Base-by-base conservation (phyloP, 2,329 filamentous ascomycete species). In the Phialophora chinensis region DNA sequence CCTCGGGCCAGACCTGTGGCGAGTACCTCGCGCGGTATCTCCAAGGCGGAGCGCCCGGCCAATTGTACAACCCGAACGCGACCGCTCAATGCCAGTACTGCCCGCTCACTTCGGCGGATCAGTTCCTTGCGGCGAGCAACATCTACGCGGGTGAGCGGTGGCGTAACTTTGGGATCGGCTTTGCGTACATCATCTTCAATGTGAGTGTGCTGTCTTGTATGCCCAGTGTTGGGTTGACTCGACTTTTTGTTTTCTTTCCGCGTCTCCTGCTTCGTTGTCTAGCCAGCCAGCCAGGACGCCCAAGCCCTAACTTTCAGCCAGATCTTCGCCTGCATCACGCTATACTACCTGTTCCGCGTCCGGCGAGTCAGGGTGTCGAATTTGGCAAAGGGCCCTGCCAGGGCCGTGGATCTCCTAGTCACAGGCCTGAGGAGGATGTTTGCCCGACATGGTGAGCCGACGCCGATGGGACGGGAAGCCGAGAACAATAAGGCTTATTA, bases 111-210 rank as follows among this genome's bases (percentile, higher is more conserved):
- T 77, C 75, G 65, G 76, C 77, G 4, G 77, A 81, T 71, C 76
- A 81, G 59, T 82, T 81, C 63, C 72, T 81, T 35, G 73, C 80
- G 0, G 66, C 67, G 0, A 82, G 87, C 55, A 79, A 81, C 56
- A 82, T 85, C 63, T 74, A 81, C 66, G 91, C 89, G 74, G 74
- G 69, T 31, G 79, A 90, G 31, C 82, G 92, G 17, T 96, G 92
- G 92, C 86, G 92, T 62, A 92, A 97, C 72, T 71, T 95, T 65
- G 93, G 92, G 1, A 95, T 96, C 68, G 90, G 89, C 71, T 73
- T 86, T 47, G 89, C 88, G 1, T 96, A 93, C 74, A 84, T 95
- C 62, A 90, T 79, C 17, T 92, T 89, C 75, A 96, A 96, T 57
- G 63, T 68, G 31, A 66, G 65, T 56, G 8, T 56, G 8, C 20